These are phyloP conservation scores for Cordyceps javanica DNA, from an alignment of 2,329 filamentous ascomycete species.

Conservation along the genomic window DNA sequence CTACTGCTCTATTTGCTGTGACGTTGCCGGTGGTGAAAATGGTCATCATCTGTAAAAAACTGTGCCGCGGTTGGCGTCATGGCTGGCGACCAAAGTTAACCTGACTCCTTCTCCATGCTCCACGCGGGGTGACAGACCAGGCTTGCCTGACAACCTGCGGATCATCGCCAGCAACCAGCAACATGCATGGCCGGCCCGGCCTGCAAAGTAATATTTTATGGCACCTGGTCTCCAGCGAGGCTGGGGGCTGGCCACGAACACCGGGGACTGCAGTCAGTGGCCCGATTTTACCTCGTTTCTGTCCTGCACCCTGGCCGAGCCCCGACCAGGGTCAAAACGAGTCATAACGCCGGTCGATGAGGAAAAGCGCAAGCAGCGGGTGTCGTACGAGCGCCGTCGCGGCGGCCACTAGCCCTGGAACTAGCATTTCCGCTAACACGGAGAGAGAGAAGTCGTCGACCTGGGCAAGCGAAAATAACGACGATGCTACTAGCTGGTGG, in stretches of 20 bases:
- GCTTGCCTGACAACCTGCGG: not conserved
- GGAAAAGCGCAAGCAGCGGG: not conserved
- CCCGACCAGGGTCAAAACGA: not conserved
- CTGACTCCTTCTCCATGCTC: not conserved
- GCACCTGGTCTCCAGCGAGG: not conserved
- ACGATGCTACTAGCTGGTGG: constrained; percentile 1
- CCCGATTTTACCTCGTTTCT: not conserved
- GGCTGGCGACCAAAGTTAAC: not conserved
- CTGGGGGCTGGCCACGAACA: not conserved
- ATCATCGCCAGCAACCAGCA: not conserved
- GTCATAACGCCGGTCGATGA: not conserved
- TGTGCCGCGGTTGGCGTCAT: constrained; percentile 8
- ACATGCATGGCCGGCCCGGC: not conserved
- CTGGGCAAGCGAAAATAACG: not conserved
- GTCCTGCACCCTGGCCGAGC: not conserved
- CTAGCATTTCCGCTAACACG: not conserved
- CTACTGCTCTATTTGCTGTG: not conserved
- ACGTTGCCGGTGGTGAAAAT: not conserved
- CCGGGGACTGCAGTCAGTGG: not conserved
- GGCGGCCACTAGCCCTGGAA: not conserved
- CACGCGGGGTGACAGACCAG: not conserved
- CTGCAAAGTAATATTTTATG: not conserved
- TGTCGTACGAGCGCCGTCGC: constrained; percentile 1
- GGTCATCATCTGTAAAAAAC: not conserved
- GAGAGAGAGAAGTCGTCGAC: not conserved